Percentiles rank a stretch among this genome's conserved stretches.
phyloP scores from a whole-genome alignment of 192 early-diverging fungal species.

The Coemansia biformis region DNA sequence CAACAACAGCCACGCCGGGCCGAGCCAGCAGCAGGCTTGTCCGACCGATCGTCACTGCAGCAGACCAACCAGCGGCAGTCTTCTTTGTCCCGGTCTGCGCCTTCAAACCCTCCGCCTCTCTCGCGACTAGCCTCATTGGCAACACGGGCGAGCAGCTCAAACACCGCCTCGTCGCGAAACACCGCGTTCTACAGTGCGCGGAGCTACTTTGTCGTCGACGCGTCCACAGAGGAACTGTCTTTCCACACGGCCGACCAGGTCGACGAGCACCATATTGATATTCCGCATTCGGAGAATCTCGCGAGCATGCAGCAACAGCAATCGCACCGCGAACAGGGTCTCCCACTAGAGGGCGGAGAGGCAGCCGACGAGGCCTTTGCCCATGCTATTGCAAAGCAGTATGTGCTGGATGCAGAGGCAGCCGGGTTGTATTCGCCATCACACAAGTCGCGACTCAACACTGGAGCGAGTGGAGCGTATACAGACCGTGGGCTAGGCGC shows the following conservation, averaged over 20 bases:
- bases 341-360: not conserved
- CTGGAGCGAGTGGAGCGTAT: conserved; percentile 17
- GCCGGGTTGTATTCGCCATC: conserved; percentile 38
- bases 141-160: conserved; percentile 24
- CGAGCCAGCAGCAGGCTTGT: too few species aligned
- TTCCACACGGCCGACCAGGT: conserved; percentile 33
- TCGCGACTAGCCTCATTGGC: conserved; percentile 14
- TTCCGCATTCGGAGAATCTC: too few species aligned
- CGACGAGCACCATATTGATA: not conserved
- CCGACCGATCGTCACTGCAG: too few species aligned
- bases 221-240: not conserved
- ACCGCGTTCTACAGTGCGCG: conserved; percentile 42
- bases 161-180: conserved; percentile 15
- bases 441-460: conserved; percentile 27
- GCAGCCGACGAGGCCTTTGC: conserved; percentile 23
- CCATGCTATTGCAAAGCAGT: conserved; percentile 35
- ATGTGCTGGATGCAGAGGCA: conserved; percentile 40
- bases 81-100: too few species aligned
- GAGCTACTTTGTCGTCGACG: conserved; percentile 5
- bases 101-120: conserved; percentile 11
- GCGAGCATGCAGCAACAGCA: not conserved
- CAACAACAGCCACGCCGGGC: not conserved
- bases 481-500: too few species aligned
- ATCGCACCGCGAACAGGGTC: not conserved
- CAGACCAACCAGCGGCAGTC: not conserved